phyloP scores from a whole-genome alignment of 176 grass and related monocot species.

The Typha latifolia region DNA sequence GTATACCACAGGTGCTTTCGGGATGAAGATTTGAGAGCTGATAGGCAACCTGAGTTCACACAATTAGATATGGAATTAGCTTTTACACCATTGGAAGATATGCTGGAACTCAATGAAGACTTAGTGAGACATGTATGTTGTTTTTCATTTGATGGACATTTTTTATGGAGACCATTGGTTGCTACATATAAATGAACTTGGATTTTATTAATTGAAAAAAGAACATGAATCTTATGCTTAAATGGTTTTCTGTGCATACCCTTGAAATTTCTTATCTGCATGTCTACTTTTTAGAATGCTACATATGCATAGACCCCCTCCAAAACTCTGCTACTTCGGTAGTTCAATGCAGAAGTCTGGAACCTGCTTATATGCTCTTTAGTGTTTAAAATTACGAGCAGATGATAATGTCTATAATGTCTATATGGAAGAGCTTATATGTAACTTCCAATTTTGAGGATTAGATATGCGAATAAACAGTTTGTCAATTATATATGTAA shows the following conservation, averaged over 20 bases:
- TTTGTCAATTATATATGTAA: neutral
- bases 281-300: neutral
- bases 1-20: slow-evolving; percentile 60
- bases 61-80: slow-evolving; percentile 98
- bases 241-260: neutral
- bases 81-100: slow-evolving; percentile 86
- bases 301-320: neutral
- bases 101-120: slow-evolving; percentile 92
- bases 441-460: neutral
- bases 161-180: neutral
- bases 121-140: slow-evolving; percentile 80
- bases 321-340: neutral
- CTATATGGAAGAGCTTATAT: neutral
- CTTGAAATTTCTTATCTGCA: neutral
- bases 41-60: slow-evolving; percentile 95
- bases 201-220: neutral
- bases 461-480: neutral
- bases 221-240: neutral
- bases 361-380: neutral
- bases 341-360: neutral
- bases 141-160: slow-evolving; percentile 1
- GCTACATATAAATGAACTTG: neutral
- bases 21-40: slow-evolving; percentile 95
- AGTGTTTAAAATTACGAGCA: neutral
- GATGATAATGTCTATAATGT: neutral